These are phyloP conservation scores for Yamadazyma paraphyllophila DNA, from an alignment of 805 yeast species.

Conservation along the genomic window DNA sequence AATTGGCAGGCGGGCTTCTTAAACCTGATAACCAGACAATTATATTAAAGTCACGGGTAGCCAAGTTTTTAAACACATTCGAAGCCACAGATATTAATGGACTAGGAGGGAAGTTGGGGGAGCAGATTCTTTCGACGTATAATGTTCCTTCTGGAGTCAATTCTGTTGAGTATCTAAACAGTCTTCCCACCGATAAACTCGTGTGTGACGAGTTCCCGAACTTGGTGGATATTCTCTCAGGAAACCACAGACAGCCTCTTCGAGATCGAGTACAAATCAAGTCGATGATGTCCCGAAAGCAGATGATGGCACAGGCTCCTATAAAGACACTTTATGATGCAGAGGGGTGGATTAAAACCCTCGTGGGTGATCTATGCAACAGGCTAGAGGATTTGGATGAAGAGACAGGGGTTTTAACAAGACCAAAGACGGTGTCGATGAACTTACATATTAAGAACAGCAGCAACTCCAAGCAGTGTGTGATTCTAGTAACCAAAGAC, in stretches of 20 bases:
- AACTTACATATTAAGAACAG: conserved; percentile 20
- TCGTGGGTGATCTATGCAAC: conserved; percentile 71
- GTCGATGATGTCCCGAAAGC: conserved; percentile 87
- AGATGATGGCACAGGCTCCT: conserved; percentile 56
- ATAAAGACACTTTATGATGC: conserved; percentile 57
- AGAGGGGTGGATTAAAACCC: conserved; percentile 76
- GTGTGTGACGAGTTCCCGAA: conserved; percentile 46
- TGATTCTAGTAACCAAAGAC: conserved; percentile 34
- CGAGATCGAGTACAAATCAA: conserved; percentile 61
- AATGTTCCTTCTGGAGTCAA: conserved; percentile 46
- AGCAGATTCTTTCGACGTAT: conserved; percentile 49
- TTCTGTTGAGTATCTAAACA: conserved; percentile 47
- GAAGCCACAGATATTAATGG: conserved; percentile 80
- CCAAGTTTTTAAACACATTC: conserved; percentile 56
- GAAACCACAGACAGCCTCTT: conserved; percentile 55
- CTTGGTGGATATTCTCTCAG: conserved; percentile 63
- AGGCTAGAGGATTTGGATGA: conserved; percentile 74
- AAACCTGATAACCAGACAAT: conserved; percentile 89
- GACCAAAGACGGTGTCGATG: conserved; percentile 60
- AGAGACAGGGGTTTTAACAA: conserved; percentile 36
- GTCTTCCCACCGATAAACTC: conserved; percentile 33
- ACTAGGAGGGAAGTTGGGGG: conserved; percentile 87
- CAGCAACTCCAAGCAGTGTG: conserved; percentile 39
- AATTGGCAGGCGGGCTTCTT: conserved; percentile 77
- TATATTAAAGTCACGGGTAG: conserved; percentile 48